Evolutionary conservation across 495 filamentous ascomycete genomes (phyloP), one percentile per base, ranked within the genome.

Genomic region (Aspergillus carlsbadensis): DNA sequence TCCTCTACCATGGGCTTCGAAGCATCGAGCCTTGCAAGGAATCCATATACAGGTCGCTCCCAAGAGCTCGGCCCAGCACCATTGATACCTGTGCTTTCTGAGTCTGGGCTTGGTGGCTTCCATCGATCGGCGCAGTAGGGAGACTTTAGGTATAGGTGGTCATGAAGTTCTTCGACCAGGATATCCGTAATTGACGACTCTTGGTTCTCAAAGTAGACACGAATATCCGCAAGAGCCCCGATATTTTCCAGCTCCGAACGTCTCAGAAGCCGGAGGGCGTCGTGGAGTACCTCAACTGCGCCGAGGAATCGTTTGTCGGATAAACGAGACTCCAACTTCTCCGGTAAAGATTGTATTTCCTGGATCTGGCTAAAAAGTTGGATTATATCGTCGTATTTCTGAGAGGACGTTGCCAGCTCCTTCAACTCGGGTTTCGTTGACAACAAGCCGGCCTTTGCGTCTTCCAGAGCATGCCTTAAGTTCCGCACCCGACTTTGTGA

Each of bases 91-190:
- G 81, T 85, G 57, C 82, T 81, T 31, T 86, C 83, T 24, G 77
- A 77, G 36, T 79, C 78, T 29, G 64, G 60, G 31, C 54, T 65
- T 17, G 65, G 75, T 43, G 81, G 78, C 65, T 94, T 96, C 94
- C 94, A 99, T 45, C 94, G 77, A 69, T 95, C 89, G 57, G 95
- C 89, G 70, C 92, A 97, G 64, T 98, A 98, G 1, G 91, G 92
- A 10, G 92, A 96, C 62, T 97, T 98, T 11, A 99, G 81, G 63
- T 98, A 99, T 3, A 99, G 79, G 73, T 99, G 94, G 64, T 93
- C 96, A 66, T 98, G 95, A 40, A 99, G 76, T 69, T 99, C 94
- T 70, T 99, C 94, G 43, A 97, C 85, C 63, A 99, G 64, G 39
- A 97, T 97, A 69, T 99, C 94, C 56, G 91, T 93, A 53, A 99